A percentile compares a stretch with the other conserved stretches of the same genome.
Conservation (phyloP, 2,329 filamentous ascomycete species). For the Chaetomium globosum region DNA sequence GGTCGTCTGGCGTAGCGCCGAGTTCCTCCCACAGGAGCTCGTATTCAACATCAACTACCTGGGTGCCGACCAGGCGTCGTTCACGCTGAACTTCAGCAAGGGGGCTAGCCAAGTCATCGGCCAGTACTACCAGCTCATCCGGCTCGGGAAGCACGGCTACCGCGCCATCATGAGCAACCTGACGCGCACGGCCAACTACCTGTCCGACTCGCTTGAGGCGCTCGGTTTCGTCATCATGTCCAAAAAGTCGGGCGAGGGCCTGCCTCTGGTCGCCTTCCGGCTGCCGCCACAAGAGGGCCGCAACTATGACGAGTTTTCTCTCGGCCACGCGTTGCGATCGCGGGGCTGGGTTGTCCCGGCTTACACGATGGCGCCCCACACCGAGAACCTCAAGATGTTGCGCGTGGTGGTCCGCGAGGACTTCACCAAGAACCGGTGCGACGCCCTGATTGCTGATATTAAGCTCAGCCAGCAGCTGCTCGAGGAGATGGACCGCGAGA, state of each 20-base stretch:
- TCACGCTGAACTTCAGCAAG: conserved; percentile 97
- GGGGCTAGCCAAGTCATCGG: conserved; percentile 92
- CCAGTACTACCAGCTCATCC: conserved; percentile 96
- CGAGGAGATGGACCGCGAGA: conserved; percentile 71
- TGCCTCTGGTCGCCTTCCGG: conserved; percentile 89
- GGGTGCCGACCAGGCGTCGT: conserved; percentile 90
- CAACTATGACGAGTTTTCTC: conserved; percentile 72
- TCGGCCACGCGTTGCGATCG: conserved; percentile 83
- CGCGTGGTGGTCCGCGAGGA: conserved; percentile 91
- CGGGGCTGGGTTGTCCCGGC: conserved; percentile 93
- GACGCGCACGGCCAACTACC: conserved; percentile 85
- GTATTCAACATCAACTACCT: conserved; percentile 99
- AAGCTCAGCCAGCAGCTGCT: conserved; percentile 74
- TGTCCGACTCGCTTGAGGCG: conserved; percentile 70
- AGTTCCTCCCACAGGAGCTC: conserved; percentile 84
- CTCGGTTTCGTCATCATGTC: conserved; percentile 90
- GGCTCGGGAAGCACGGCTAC: conserved; percentile 90
- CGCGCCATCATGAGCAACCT: conserved; percentile 92
- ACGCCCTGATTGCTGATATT: conserved; percentile 76
- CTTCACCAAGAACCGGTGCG: conserved; percentile 80
- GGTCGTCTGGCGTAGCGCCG: conserved; percentile 83
- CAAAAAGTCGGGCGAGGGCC: conserved; percentile 71
- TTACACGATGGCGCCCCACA: conserved; percentile 95
- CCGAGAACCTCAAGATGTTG: conserved; percentile 82
- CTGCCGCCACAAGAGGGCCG: conserved; percentile 63